Evolutionary conservation across 768 basidiomycete species (phyloP), one percentile per base, ranked within the genome.

Genomic region (Tephrocybe rancida): DNA sequence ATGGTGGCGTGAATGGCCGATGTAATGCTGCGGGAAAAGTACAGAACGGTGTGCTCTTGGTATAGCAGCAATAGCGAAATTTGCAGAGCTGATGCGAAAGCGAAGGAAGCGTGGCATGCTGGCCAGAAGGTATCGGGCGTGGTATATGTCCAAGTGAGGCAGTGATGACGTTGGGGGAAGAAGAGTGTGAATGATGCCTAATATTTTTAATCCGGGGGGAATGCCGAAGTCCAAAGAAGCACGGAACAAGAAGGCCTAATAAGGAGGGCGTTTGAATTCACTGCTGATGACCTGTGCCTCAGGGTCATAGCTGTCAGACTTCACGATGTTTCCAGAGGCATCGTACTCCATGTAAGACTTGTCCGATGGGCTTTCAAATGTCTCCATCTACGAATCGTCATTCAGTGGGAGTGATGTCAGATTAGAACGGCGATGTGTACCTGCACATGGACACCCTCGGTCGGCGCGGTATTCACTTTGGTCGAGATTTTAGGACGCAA

Each of bases 181-280:
- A 45, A 19, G 48, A 24, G 48, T 32, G 37, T 21, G 41, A 50
- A 44, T 27, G 43, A 52, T 55, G 49, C 22, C 25, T 21, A 43
- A 26, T 55, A 42, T 41, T 45, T 50, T 50, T 46, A 35, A 34
- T 11, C 32, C 52, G 21, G 13, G 38, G 29, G 26, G 2, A 30
- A 19, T 21, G 21, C 21, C 24, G 22, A 24, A 3, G n/a, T 29
- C 34, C 30, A 25, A 21, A n/a, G 14, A 5, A 18, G 16, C 11
- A 9, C 24, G 46, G 32, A 14, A 48, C 2, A 38, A 27, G 7
- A 42, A 29, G 26, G 26, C n/a, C 34, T 68, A 78, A 58, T 78
- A 78, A 1, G 76, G 76, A 18, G 83, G 83, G 18, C 73, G 78
- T 66, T 88, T 88, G 76, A 86, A 86, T 56, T 88, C 87, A 50